Conservation (phyloP, 768 basidiomycete genomes). For the Pleurotus platypus region DNA sequence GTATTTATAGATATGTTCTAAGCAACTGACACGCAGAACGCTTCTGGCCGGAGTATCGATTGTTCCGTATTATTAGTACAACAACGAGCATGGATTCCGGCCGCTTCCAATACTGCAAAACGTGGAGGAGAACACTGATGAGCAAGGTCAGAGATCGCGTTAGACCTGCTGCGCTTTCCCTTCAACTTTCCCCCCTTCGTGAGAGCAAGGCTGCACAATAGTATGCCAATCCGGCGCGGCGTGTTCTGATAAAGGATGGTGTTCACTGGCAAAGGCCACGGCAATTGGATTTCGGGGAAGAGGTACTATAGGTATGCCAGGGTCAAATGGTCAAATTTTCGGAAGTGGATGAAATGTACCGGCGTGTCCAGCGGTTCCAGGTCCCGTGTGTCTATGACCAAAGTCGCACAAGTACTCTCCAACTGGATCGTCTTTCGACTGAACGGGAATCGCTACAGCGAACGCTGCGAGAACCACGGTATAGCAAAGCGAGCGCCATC, state of each 20-base stretch:
- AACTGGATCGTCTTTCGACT: neutral
- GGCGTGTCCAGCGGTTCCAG: neutral
- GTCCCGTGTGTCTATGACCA: neutral
- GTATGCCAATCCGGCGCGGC: constrained; percentile 1
- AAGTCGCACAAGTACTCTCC: neutral
- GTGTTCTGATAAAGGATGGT: neutral
- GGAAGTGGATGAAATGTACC: neutral
- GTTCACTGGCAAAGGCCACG: neutral
- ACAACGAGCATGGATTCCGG: neutral
- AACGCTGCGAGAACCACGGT: constrained; percentile 7
- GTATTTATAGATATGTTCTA: too few species aligned
- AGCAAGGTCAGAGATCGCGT: neutral
- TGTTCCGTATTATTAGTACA: neutral
- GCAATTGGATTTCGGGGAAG: neutral
- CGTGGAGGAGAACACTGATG: neutral
- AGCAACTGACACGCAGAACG: too few species aligned
- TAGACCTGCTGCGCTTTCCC: neutral
- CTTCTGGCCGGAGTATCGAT: neutral
- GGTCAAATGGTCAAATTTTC: neutral
- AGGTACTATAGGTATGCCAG: constrained; percentile 12
- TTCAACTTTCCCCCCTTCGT: neutral
- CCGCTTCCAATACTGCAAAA: neutral
- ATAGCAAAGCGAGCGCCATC: constrained; percentile 5
- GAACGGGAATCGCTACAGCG: neutral
- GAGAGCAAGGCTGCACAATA: neutral